Conservation (phyloP, 768 basidiomycete species). For the Dioszegia hungarica region DNA sequence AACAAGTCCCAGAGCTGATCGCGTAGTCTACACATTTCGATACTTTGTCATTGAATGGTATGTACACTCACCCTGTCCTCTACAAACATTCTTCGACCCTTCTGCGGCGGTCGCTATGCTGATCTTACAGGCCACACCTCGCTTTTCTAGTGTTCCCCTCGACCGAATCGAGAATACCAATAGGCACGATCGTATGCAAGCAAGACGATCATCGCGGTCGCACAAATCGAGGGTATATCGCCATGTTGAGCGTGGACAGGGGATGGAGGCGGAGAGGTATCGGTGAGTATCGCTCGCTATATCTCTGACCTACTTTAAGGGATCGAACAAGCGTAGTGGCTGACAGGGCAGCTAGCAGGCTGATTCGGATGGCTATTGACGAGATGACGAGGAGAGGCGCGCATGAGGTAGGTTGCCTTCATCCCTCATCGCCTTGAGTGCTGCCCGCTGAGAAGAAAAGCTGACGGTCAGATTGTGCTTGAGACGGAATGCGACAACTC, state of each 20-base stretch:
- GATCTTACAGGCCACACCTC: slow-evolving; percentile 69
- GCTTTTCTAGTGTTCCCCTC: slow-evolving; percentile 65
- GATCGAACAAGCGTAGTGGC: slow-evolving; percentile 1
- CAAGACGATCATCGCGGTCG: slow-evolving; percentile 73
- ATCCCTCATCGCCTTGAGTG: neutral
- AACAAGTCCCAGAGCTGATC: neutral
- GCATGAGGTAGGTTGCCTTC: slow-evolving; percentile 64
- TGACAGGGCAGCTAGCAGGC: slow-evolving; percentile 67
- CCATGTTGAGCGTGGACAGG: slow-evolving; percentile 88
- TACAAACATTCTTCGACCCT: neutral
- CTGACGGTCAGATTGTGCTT: slow-evolving; percentile 65
- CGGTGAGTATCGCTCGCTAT: slow-evolving; percentile 56
- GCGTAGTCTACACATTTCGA: slow-evolving; percentile 71
- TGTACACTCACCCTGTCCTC: slow-evolving; percentile 37
- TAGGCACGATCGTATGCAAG: slow-evolving; percentile 95
- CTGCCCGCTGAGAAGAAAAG: neutral
- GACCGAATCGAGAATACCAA: slow-evolving; percentile 56
- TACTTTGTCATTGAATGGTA: slow-evolving; percentile 97
- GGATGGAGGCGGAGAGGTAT: slow-evolving; percentile 84
- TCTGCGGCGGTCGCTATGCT: neutral
- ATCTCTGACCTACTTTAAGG: neutral
- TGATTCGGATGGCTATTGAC: slow-evolving; percentile 75
- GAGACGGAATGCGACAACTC: slow-evolving; percentile 94
- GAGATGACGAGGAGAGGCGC: slow-evolving; percentile 78
- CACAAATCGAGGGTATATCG: slow-evolving; percentile 88